Percentiles rank a stretch among this genome's conserved stretches.
Evolutionary conservation across 2,329 filamentous ascomycete species (phyloP).

Genomic region (Huntiella decipiens): DNA sequence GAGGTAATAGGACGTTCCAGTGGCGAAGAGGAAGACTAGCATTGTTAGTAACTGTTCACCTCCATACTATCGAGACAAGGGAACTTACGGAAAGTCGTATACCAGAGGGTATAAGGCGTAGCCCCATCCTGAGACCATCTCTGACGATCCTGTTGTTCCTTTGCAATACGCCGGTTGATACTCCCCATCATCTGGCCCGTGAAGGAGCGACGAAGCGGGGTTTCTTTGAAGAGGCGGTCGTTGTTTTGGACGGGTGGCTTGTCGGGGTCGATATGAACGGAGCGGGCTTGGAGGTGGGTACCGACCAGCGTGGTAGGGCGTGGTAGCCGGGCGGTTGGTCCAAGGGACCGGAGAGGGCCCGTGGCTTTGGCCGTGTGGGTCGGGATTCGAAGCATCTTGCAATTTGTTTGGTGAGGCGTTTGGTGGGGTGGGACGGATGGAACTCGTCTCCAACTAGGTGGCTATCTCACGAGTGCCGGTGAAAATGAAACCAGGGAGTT

Average conservation of each 20-base stretch:
- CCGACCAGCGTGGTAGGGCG: too few relatives aligned
- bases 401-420: too few relatives aligned
- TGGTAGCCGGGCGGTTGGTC: too few relatives aligned
- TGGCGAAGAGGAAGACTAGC: conserved; percentile 32
- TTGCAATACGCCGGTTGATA: conserved; percentile 32
- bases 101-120: conserved; percentile 26
- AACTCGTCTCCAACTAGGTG: too few relatives aligned
- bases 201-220: conserved; percentile 19
- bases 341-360: too few relatives aligned
- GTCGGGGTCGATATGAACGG: background rate
- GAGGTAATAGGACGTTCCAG: conserved; percentile 36
- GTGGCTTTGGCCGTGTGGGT: too few relatives aligned
- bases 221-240: background rate
- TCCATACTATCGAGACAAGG: background rate
- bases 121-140: conserved; percentile 25
- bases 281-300: background rate
- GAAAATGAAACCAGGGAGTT: too few relatives aligned
- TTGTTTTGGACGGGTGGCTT: background rate
- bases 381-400: too few relatives aligned
- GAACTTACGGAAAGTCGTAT: conserved; percentile 33
- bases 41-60: background rate
- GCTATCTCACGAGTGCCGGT: too few relatives aligned
- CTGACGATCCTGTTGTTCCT: conserved; percentile 35
- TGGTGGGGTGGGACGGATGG: too few relatives aligned
- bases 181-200: conserved; percentile 42